Percentiles rank a stretch among this genome's conserved stretches.
These are phyloP conservation scores for Aureobasidium lini DNA, from an alignment of 2,329 filamentous ascomycete genomes.

Conservation along the genomic window DNA sequence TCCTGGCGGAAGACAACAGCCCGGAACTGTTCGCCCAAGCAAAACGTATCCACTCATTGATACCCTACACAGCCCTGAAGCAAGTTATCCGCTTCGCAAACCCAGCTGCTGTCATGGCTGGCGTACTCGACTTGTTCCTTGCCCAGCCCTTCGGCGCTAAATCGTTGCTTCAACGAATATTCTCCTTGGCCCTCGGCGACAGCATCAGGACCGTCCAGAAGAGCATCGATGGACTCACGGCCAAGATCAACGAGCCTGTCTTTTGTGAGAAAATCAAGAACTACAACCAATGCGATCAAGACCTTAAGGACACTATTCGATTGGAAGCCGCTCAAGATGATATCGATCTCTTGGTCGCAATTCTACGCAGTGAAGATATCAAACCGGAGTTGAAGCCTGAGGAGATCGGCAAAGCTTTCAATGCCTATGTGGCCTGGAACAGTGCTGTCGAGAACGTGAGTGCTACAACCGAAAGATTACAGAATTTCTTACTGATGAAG, in stretches of 20 bases:
- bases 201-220: conserved; percentile 81
- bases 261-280: conserved; percentile 74
- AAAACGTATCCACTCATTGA: conserved; percentile 87
- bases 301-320: conserved; percentile 65
- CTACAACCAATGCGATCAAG: conserved; percentile 69
- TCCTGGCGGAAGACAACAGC: conserved; percentile 96
- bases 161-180: conserved; percentile 88
- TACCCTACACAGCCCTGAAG: conserved; percentile 89
- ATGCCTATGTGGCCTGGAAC: conserved; percentile 94
- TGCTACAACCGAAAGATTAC: conserved; percentile 9
- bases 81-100: conserved; percentile 96
- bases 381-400: conserved; percentile 61
- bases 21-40: conserved; percentile 91
- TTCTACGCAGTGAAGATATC: conserved; percentile 72
- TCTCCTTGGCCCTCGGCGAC: conserved; percentile 83
- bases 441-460: conserved; percentile 74
- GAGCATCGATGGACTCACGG: conserved; percentile 69
- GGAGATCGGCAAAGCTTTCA: conserved; percentile 80
- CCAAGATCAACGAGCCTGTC: conserved; percentile 72
- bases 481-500: not conserved
- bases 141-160: conserved; percentile 89
- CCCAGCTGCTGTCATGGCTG: conserved; percentile 94
- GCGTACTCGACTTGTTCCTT: conserved; percentile 86
- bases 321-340: conserved; percentile 64
- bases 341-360: conserved; percentile 77